Percentiles rank a stretch among this genome's conserved stretches.
These are phyloP conservation scores for Starmerella apis DNA, from an alignment of 805 yeast species.

Conservation along the genomic window DNA sequence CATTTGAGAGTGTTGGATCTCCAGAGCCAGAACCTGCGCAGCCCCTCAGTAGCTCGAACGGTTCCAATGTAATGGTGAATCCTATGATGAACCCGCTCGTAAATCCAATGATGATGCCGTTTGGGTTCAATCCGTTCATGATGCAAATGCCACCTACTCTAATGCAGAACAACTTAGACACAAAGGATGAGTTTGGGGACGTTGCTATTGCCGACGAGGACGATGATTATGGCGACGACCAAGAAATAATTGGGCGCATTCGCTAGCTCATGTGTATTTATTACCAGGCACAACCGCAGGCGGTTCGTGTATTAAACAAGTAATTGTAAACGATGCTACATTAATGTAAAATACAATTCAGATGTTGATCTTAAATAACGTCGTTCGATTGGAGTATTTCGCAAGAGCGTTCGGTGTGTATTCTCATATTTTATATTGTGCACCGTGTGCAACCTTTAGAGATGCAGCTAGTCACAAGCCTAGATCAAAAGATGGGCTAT, in stretches of 20 bases:
- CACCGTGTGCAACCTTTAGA: too few relatives aligned
- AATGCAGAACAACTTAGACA: conserved; percentile 1
- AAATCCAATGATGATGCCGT: conserved; percentile 16
- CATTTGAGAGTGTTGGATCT: conserved; percentile 4
- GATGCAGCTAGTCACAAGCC: too few relatives aligned
- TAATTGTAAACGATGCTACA: not conserved
- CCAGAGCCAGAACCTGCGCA: not conserved
- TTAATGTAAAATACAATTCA: too few relatives aligned
- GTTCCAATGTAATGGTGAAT: not conserved
- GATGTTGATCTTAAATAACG: too few relatives aligned
- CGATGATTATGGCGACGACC: conserved; percentile 14
- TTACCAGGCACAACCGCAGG: not conserved
- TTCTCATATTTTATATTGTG: too few relatives aligned
- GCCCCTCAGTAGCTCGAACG: not conserved
- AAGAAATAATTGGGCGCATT: conserved; percentile 17
- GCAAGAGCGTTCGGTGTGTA: too few relatives aligned
- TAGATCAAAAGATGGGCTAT: too few relatives aligned
- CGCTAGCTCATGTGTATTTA: conserved; percentile 6
- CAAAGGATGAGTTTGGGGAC: not conserved
- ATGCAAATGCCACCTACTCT: conserved; percentile 19
- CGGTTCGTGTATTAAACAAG: not conserved
- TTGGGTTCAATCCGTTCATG: conserved; percentile 25
- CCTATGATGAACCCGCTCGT: conserved; percentile 9
- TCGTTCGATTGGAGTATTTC: too few relatives aligned
- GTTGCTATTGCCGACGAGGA: conserved; percentile 13